Evolutionary conservation across 345 rosid genomes (phyloP).

Genomic region (Eucalyptus rudis): DNA sequence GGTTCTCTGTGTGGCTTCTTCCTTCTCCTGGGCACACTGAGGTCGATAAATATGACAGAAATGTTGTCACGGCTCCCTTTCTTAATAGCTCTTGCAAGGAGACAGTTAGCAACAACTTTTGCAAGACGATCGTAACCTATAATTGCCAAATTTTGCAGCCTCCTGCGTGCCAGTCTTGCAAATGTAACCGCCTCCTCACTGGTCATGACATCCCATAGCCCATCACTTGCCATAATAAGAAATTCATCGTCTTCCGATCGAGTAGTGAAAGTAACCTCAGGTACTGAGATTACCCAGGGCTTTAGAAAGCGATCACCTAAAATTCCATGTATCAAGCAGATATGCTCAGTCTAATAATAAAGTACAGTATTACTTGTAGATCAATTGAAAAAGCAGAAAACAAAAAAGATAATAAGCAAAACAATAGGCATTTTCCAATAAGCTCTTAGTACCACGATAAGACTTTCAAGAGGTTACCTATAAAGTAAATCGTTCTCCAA

Average conservation of each 20-base stretch:
- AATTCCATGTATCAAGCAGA: not conserved
- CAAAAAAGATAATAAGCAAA: not conserved
- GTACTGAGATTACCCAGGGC: conserved; percentile 20
- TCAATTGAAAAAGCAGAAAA: not conserved
- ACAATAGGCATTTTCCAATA: not conserved
- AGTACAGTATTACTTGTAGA: not conserved
- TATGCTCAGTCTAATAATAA: not conserved
- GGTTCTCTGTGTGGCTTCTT: not conserved
- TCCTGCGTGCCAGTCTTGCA: conserved; percentile 1
- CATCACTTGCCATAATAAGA: conserved; percentile 32
- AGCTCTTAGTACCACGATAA: not conserved
- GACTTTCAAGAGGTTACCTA: not conserved
- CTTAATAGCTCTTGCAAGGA: not conserved
- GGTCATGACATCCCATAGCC: conserved; percentile 33
- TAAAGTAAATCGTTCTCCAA: not conserved
- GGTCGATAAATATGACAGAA: conserved; percentile 1
- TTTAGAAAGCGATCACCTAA: conserved; percentile 25
- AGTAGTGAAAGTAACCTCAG: conserved; percentile 19
- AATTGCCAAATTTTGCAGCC: not conserved
- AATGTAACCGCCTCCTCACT: conserved; percentile 17
- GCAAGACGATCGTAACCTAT: not conserved
- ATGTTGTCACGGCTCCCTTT: conserved; percentile 1
- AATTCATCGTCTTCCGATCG: conserved; percentile 20
- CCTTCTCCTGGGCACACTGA: not conserved
- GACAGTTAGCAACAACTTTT: not conserved